phyloP scores from a whole-genome alignment of 2,329 filamentous ascomycete genomes.

The Amesomyces nigricolor region DNA sequence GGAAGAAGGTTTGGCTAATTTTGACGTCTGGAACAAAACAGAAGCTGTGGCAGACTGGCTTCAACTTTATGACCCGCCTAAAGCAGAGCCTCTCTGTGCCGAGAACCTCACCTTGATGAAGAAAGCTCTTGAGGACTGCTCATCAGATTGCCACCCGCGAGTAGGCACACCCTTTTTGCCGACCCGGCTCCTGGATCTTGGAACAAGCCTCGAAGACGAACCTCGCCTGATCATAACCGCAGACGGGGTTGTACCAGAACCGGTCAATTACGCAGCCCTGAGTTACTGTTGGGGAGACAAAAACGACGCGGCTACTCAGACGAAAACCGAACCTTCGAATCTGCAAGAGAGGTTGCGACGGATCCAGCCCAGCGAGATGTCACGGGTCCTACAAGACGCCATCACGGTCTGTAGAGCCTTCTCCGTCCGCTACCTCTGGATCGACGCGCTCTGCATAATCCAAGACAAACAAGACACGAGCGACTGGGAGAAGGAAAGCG shows the following conservation, averaged over 20 bases:
- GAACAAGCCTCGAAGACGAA: not conserved
- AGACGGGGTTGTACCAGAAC: not conserved
- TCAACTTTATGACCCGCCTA: no score
- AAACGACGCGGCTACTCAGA: not conserved
- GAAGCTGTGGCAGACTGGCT: no score
- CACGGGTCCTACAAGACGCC: not conserved
- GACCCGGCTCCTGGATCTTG: not conserved
- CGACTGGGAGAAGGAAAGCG: not conserved
- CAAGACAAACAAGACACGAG: conserved; percentile 3
- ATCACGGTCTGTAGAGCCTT: not conserved
- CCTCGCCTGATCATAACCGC: not conserved
- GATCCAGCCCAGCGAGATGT: not conserved
- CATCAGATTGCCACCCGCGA: not conserved
- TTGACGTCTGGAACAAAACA: no score
- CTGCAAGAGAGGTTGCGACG: not conserved
- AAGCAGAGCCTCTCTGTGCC: no score
- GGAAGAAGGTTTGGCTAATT: no score
- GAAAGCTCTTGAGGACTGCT: not conserved
- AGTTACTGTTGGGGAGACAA: not conserved
- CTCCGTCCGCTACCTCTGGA: conserved; percentile 17
- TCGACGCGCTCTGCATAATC: conserved; percentile 20
- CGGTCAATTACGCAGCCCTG: not conserved
- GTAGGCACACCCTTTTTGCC: not conserved
- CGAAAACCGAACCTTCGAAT: not conserved
- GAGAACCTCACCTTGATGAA: no score